Evolutionary conservation across 169 alveolate species (phyloP), one percentile per base, ranked within the genome.

Genomic region (Condylostoma magnum): DNA sequence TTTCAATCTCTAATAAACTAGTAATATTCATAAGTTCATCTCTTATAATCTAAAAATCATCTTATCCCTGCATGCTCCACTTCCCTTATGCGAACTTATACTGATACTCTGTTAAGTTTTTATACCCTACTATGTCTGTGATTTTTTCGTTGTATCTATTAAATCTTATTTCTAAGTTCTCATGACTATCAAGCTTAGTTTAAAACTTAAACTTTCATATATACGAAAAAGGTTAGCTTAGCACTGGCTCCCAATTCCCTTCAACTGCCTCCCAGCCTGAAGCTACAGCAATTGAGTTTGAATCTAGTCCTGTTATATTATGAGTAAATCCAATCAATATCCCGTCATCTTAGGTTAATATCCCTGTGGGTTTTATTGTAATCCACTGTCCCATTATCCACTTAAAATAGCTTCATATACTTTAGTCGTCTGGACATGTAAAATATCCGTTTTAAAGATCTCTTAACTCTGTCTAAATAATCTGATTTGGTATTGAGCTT

Each of bases 371-470:
- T 28, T 72, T 58, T n/a, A 80, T 56, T 3, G 89, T 85, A 20
- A 72, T 44, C 27, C 65, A 48, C 18, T 68, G 58, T n/a, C 71
- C 51, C 4, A 86, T 52, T 2, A 86, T 56, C 90, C 90, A 86
- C 58, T 63, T 60, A 54, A 78, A 88, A 58, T 86, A 86, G 58
- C 79, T 86, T 88, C 93, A 86, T 54, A 88, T 75, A 30, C 86
- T 75, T 65, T 86, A 77, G 43, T 86, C 93, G 37, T 79, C 79
- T 8, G 93, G 93, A 27, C 82, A 86, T 31, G 93, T 86, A 66
- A 66, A 86, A 47, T 81, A 67, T 3, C 90, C 93, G 63, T 86
- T 83, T 79, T 82, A 79, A 3, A 82, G n/a, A 25, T 68, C 30
- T 22, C 75, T 85, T 38, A 86, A 41, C 27, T 86, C 93, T 47